phyloP scores from a whole-genome alignment of 1,139 yeast genomes.

The Lodderomyces margitis region DNA sequence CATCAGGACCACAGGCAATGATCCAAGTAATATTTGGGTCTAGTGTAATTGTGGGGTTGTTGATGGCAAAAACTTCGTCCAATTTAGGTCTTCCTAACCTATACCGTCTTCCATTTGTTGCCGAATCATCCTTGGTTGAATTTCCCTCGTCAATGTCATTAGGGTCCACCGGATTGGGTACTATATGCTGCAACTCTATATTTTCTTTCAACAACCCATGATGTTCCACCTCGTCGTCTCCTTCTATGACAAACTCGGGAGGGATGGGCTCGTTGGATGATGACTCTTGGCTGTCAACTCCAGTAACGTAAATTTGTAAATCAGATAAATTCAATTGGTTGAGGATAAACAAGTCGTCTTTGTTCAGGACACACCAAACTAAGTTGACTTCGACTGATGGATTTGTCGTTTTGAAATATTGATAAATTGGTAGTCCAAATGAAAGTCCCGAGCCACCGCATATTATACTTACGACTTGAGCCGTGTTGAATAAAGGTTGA shows the following conservation, averaged over 20 bases:
- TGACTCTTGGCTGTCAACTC: constrained; percentile 8
- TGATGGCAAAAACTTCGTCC: constrained; percentile 24
- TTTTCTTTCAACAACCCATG: constrained; percentile 13
- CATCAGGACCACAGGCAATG: constrained; percentile 69
- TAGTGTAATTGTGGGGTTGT: constrained; percentile 21
- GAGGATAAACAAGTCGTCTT: constrained; percentile 18
- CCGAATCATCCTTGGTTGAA: constrained; percentile 3
- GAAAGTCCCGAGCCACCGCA: constrained; percentile 92
- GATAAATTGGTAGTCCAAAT: constrained; percentile 61
- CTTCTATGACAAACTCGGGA: constrained; percentile 14
- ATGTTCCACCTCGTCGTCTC: constrained; percentile 16
- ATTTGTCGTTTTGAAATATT: constrained; percentile 27
- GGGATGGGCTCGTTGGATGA: constrained; percentile 8
- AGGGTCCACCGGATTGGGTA: not conserved
- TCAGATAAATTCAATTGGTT: constrained; percentile 20
- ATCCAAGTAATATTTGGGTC: constrained; percentile 47
- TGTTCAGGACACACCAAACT: constrained; percentile 54
- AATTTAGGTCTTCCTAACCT: constrained; percentile 43
- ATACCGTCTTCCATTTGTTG: constrained; percentile 15
- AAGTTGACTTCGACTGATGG: constrained; percentile 19
- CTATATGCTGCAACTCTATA: constrained; percentile 19
- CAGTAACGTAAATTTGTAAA: constrained; percentile 20
- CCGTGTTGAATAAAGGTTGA: constrained; percentile 33
- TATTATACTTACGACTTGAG: constrained; percentile 54
- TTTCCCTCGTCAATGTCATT: not conserved